A percentile compares a stretch with the other conserved stretches of the same genome.
Conservation (phyloP, 1,139 yeast genomes). For the Blastobotrys proliferans region DNA sequence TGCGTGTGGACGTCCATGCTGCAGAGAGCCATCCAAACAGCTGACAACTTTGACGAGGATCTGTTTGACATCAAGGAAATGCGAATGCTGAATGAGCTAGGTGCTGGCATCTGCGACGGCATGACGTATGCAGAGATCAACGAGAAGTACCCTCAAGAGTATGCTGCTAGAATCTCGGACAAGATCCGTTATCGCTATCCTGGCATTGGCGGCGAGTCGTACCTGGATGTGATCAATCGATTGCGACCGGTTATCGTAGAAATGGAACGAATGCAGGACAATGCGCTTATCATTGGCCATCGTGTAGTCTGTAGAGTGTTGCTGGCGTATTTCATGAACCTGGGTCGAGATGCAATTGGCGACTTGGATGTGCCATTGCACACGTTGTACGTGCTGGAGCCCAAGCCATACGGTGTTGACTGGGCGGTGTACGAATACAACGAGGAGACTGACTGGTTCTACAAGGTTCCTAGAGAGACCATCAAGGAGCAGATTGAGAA, state of each 20-base stretch:
- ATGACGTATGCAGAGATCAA: conserved; percentile 85
- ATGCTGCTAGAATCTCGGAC: conserved; percentile 65
- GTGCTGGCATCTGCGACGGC: conserved; percentile 91
- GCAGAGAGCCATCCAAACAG: conserved; percentile 71
- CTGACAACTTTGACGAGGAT: conserved; percentile 64
- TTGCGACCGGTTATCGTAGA: conserved; percentile 88
- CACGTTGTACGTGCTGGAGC: conserved; percentile 82
- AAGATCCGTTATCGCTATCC: conserved; percentile 87
- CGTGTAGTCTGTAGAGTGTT: conserved; percentile 86
- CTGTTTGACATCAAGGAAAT: conserved; percentile 75
- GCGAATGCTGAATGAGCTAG: conserved; percentile 90
- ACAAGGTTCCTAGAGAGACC: conserved; percentile 47
- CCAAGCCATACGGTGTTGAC: conserved; percentile 92
- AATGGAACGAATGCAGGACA: conserved; percentile 86
- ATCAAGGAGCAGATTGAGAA: conserved; percentile 22
- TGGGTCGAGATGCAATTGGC: conserved; percentile 77
- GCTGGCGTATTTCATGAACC: conserved; percentile 82
- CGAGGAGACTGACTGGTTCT: conserved; percentile 74
- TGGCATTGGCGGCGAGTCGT: conserved; percentile 96
- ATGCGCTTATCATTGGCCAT: conserved; percentile 77
- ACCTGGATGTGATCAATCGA: conserved; percentile 86
- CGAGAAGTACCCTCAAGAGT: conserved; percentile 67
- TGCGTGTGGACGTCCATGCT: conserved; percentile 95
- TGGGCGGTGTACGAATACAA: conserved; percentile 87
- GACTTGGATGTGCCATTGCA: conserved; percentile 91